These are phyloP conservation scores for Erysimum cheiri DNA, from an alignment of 441 rosid species.

Conservation along the genomic window DNA sequence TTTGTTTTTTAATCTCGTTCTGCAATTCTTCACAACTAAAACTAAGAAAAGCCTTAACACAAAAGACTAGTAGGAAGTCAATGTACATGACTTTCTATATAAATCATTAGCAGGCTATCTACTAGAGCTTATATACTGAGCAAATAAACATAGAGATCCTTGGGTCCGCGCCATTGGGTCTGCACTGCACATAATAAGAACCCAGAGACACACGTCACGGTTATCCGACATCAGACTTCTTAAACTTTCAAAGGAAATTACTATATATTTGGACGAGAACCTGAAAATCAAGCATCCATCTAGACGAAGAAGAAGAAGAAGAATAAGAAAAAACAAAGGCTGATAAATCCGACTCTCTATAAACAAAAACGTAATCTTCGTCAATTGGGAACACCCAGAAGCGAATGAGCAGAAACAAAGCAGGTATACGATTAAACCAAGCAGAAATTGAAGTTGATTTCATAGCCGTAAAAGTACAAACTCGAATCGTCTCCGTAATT, in stretches of 20 bases:
- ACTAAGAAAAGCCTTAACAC: slow-evolving; percentile 4
- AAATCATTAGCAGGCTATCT: slow-evolving; percentile 23
- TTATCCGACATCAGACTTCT: neutral
- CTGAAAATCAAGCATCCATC: slow-evolving; percentile 12
- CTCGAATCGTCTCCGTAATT: neutral
- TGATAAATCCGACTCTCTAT: neutral
- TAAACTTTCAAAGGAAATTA: neutral
- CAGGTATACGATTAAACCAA: neutral
- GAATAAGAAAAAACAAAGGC: neutral
- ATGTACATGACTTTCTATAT: neutral
- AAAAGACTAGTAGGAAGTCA: neutral
- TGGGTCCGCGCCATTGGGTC: no score
- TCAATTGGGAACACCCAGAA: slow-evolving; percentile 7
- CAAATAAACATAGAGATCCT: no score
- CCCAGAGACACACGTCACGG: slow-evolving; percentile 2
- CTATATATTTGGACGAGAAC: neutral
- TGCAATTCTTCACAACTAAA: slow-evolving; percentile 2
- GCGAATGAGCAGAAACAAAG: slow-evolving; percentile 13
- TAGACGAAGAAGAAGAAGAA: neutral
- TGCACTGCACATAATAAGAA: neutral
- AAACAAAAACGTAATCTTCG: slow-evolving; percentile 3
- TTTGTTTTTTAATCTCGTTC: neutral
- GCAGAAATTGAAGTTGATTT: neutral
- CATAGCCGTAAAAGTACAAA: slow-evolving; percentile 2
- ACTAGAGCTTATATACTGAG: slow-evolving; percentile 19